These are phyloP conservation scores for Dentipellis fragilis DNA, from an alignment of 768 basidiomycete genomes.

Conservation along the genomic window DNA sequence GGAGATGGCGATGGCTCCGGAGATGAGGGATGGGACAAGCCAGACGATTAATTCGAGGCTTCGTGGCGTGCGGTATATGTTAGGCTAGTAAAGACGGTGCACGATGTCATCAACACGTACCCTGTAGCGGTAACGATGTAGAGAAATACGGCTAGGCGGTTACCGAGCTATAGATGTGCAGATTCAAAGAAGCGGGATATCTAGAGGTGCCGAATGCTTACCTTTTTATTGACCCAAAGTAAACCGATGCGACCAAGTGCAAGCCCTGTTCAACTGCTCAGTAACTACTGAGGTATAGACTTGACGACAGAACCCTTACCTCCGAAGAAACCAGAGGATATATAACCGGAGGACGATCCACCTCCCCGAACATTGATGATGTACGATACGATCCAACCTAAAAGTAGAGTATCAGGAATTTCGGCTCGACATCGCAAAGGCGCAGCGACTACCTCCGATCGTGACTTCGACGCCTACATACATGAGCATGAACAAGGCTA, in stretches of 20 bases:
- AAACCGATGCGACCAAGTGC: slow-evolving; percentile 1
- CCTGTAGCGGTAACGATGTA: not conserved
- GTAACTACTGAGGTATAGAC: not conserved
- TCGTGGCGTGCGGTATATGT: not conserved
- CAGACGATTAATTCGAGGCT: slow-evolving; percentile 59
- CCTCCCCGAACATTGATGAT: slow-evolving; percentile 33
- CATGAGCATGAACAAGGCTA: slow-evolving; percentile 33
- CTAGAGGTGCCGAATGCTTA: slow-evolving; percentile 2
- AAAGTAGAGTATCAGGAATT: not conserved
- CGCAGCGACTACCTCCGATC: not conserved
- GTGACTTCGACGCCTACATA: slow-evolving; percentile 40
- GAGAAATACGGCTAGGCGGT: not conserved
- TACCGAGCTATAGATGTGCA: slow-evolving; percentile 8
- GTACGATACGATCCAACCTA: slow-evolving; percentile 65
- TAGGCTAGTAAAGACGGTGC: no score
- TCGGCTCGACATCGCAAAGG: not conserved
- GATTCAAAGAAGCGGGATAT: no score
- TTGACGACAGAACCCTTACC: slow-evolving; percentile 24
- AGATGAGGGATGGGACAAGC: slow-evolving; percentile 58
- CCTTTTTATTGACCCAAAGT: slow-evolving; percentile 14
- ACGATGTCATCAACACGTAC: slow-evolving; percentile 2
- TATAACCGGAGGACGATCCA: slow-evolving; percentile 41
- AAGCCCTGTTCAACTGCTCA: not conserved
- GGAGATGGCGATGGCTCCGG: slow-evolving; percentile 52
- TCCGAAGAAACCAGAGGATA: slow-evolving; percentile 48